Evolutionary conservation across 1,284 basidiomycete genomes (phyloP).

Genomic region (Malassezia furfur): DNA sequence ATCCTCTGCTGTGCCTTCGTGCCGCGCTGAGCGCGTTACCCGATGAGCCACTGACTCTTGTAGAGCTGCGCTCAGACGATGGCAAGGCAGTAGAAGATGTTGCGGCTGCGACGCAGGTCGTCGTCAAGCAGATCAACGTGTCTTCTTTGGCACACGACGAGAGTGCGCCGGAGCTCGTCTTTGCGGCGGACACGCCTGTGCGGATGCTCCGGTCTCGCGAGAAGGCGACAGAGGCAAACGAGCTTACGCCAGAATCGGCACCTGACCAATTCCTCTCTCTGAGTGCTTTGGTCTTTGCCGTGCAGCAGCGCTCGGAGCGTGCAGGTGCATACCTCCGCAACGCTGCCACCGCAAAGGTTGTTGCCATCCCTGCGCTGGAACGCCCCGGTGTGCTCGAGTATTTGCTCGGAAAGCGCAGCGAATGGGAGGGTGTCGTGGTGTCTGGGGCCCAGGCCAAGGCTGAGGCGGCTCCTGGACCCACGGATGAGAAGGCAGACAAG

Average conservation of each 20-base stretch:
- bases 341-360: slow-evolving; percentile 28
- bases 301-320: slow-evolving; percentile 32
- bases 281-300: slow-evolving; percentile 36
- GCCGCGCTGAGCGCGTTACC: neutral
- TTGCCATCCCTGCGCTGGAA: slow-evolving; percentile 34
- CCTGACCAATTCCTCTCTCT: slow-evolving; percentile 32
- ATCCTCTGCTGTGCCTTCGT: slow-evolving; percentile 10
- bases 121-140: neutral
- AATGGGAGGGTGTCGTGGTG: slow-evolving; percentile 33
- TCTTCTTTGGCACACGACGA: neutral
- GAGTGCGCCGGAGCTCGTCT: slow-evolving; percentile 2
- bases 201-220: slow-evolving; percentile 23
- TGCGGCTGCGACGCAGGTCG: neutral
- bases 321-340: slow-evolving; percentile 38
- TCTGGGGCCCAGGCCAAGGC: neutral
- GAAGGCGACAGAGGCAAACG: neutral
- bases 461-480: neutral
- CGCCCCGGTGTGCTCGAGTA: slow-evolving; percentile 36
- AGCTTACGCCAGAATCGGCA: slow-evolving; percentile 19
- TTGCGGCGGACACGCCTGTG: slow-evolving; percentile 12
- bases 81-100: slow-evolving; percentile 2
- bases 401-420: slow-evolving; percentile 29
- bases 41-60: slow-evolving; percentile 5
- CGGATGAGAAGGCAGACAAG: neutral
- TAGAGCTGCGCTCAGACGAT: neutral